phyloP scores from a whole-genome alignment of 257 asterid genomes.

The Nemophila menziesii region DNA sequence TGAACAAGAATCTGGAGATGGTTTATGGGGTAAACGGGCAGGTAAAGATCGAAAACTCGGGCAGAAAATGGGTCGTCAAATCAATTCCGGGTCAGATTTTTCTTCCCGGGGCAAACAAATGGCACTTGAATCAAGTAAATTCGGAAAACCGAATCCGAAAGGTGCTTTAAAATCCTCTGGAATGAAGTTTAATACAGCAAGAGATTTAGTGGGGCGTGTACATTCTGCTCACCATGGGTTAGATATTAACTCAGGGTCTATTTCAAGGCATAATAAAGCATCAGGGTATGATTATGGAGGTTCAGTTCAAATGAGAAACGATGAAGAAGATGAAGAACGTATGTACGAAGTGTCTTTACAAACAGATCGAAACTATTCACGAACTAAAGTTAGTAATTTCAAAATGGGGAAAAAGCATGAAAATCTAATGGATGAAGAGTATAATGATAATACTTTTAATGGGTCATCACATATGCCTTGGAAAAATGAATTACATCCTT shows the following conservation, averaged over 20 bases:
- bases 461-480: constrained; percentile 28
- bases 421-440: constrained; percentile 32
- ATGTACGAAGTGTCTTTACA: constrained; percentile 54
- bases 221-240: constrained; percentile 33
- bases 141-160: constrained; percentile 50
- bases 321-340: constrained; percentile 48
- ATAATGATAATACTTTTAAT: constrained; percentile 33
- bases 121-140: constrained; percentile 33
- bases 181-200: constrained; percentile 28
- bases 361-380: constrained; percentile 35
- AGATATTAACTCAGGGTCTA: constrained; percentile 31
- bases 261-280: constrained; percentile 30
- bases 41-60: constrained; percentile 57
- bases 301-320: constrained; percentile 35
- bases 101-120: constrained; percentile 36
- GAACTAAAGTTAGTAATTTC: constrained; percentile 28
- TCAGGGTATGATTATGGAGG: constrained; percentile 35
- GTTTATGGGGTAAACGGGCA: constrained; percentile 53
- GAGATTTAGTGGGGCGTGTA: constrained; percentile 38
- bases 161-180: constrained; percentile 56
- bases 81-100: constrained; percentile 31
- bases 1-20: constrained; percentile 68
- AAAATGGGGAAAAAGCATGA: constrained; percentile 52
- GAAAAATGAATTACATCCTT: constrained; percentile 35
- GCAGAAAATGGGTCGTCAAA: constrained; percentile 30